A percentile compares a stretch with the other conserved stretches of the same genome.
Conservation (phyloP, 106 monocot species). For the Dendrobium catenatum region DNA sequence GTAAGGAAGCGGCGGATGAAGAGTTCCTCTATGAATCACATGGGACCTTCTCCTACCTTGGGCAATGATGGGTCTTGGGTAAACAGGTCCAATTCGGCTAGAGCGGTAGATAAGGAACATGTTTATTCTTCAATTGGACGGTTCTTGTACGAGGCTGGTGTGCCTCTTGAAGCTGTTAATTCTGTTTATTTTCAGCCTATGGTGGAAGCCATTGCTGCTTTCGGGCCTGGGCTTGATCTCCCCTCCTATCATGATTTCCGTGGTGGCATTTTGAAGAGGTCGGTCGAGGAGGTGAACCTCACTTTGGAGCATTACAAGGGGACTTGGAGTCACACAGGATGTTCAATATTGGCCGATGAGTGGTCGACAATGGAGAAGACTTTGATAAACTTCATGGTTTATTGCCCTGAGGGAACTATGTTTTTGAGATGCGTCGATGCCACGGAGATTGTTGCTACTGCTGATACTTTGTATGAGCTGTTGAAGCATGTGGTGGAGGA, state of each 20-base stretch:
- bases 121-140: constrained; percentile 56
- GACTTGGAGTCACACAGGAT: constrained; percentile 78
- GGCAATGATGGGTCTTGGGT: not conserved
- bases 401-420: constrained; percentile 81
- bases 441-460: constrained; percentile 49
- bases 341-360: constrained; percentile 85
- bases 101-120: constrained; percentile 41
- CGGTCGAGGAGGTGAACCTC: constrained; percentile 43
- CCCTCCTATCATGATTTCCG: constrained; percentile 75
- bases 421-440: constrained; percentile 81
- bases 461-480: constrained; percentile 72
- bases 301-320: constrained; percentile 38
- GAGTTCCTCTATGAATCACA: constrained; percentile 1
- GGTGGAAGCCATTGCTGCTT: constrained; percentile 64
- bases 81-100: constrained; percentile 3
- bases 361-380: constrained; percentile 56
- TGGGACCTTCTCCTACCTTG: not conserved
- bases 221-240: constrained; percentile 38
- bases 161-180: constrained; percentile 70
- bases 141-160: constrained; percentile 72
- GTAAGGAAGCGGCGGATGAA: constrained; percentile 29
- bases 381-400: constrained; percentile 70
- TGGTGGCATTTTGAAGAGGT: constrained; percentile 51
- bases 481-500: constrained; percentile 79
- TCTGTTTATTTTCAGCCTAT: constrained; percentile 71